A percentile compares a stretch with the other conserved stretches of the same genome.
These are phyloP conservation scores for Uncinocarpus reesii DNA, from an alignment of 2,329 filamentous ascomycete species.

Conservation along the genomic window DNA sequence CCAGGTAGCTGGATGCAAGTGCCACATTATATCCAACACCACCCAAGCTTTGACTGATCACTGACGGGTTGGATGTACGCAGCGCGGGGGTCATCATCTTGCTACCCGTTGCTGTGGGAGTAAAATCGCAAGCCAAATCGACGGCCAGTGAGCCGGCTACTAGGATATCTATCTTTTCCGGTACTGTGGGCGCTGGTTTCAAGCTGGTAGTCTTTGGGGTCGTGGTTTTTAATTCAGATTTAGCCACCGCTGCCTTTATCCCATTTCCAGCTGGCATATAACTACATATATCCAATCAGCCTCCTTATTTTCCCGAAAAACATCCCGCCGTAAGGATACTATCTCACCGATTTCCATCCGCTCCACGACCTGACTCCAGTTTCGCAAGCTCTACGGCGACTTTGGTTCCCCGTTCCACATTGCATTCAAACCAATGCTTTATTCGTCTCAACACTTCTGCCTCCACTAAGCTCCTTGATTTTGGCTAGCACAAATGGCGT, in stretches of 20 bases:
- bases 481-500: conserved; percentile 73
- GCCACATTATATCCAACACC: conserved; percentile 91
- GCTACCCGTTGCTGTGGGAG: conserved; percentile 35
- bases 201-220: conserved; percentile 3
- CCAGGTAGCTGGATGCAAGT: conserved; percentile 63
- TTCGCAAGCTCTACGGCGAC: conserved; percentile 53
- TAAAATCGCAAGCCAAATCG: conserved; percentile 75
- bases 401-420: conserved; percentile 54
- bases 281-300: conserved; percentile 28
- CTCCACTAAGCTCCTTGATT: conserved; percentile 67
- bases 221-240: conserved; percentile 20
- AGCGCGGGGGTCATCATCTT: conserved; percentile 32
- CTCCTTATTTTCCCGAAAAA: conserved; percentile 18
- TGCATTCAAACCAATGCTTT: conserved; percentile 56
- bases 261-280: conserved; percentile 16
- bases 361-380: conserved; percentile 37
- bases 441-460: conserved; percentile 64
- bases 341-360: conserved; percentile 32
- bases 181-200: not conserved
- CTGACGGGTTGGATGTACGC: conserved; percentile 77
- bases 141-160: conserved; percentile 85
- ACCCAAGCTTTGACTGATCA: conserved; percentile 71
- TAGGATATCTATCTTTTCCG: conserved; percentile 52
- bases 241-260: conserved; percentile 18
- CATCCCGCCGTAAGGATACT: conserved; percentile 16